Evolutionary conservation across 2,329 filamentous ascomycete genomes (phyloP).

Genomic region (Aspergillus fumigatus): DNA sequence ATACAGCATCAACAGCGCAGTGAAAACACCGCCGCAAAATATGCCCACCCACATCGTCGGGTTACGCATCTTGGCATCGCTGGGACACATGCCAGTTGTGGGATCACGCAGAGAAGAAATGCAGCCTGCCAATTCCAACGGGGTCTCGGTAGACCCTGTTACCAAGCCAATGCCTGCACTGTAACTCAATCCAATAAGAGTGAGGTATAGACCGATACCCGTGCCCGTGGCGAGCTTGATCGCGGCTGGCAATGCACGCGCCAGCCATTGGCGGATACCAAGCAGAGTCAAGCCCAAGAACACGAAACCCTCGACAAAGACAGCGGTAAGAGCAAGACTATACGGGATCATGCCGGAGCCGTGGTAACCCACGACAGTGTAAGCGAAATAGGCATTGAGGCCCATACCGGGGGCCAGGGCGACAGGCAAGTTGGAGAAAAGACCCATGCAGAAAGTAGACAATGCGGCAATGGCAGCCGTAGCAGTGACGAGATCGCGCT

Average conservation of each 20-base stretch:
- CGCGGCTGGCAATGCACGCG: conserved; percentile 72
- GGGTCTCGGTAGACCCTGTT: conserved; percentile 63
- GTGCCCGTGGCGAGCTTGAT: conserved; percentile 85
- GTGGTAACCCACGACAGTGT: conserved; percentile 72
- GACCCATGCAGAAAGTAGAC: conserved; percentile 76
- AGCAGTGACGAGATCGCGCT: conserved; percentile 76
- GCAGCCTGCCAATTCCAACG: conserved; percentile 73
- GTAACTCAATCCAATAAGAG: conserved; percentile 64
- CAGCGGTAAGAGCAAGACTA: conserved; percentile 71
- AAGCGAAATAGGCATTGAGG: conserved; percentile 83
- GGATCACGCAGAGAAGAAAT: conserved; percentile 44
- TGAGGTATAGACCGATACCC: conserved; percentile 76
- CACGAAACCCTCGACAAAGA: conserved; percentile 83
- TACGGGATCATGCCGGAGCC: conserved; percentile 71
- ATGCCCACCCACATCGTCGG: conserved; percentile 85
- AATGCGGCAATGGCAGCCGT: conserved; percentile 79
- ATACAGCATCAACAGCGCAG: conserved; percentile 76
- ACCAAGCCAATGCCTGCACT: conserved; percentile 77
- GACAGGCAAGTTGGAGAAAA: conserved; percentile 76
- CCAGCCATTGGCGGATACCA: conserved; percentile 83
- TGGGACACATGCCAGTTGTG: conserved; percentile 55
- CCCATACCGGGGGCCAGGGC: conserved; percentile 73
- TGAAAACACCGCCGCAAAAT: conserved; percentile 78
- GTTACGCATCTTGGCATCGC: conserved; percentile 70
- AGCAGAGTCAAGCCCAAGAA: conserved; percentile 76